A percentile compares a stretch with the other conserved stretches of the same genome.
Evolutionary conservation across 768 basidiomycete species (phyloP).

Genomic region (Leccinum boreale): DNA sequence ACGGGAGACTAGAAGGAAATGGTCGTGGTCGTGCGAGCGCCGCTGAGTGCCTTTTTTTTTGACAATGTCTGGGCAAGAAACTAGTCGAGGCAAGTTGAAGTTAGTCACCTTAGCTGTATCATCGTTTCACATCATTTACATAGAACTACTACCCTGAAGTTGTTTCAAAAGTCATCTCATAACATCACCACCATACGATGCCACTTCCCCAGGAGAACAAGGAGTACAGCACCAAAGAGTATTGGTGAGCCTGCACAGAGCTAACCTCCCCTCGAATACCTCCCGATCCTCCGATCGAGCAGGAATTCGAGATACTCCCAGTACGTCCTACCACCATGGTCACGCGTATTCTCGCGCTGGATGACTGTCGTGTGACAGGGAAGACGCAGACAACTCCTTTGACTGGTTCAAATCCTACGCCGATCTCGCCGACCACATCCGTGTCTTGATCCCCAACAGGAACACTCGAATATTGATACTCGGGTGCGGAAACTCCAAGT

Average conservation of each 20-base stretch:
- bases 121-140: no score
- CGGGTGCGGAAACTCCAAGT: slow-evolving; percentile 79
- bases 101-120: no score
- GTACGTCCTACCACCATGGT: slow-evolving; percentile 37
- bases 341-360: background rate
- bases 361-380: slow-evolving; percentile 38
- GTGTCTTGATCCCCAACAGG: slow-evolving; percentile 60
- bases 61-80: no score
- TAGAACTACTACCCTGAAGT: no score
- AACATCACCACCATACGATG: slow-evolving; percentile 11
- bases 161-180: background rate
- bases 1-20: no score
- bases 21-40: no score
- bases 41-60: no score
- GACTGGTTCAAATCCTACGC: slow-evolving; percentile 88
- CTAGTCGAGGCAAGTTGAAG: no score
- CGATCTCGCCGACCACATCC: slow-evolving; percentile 63
- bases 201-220: slow-evolving; percentile 61
- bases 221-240: slow-evolving; percentile 63
- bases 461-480: slow-evolving; percentile 68
- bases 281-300: slow-evolving; percentile 3
- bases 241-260: slow-evolving; percentile 49
- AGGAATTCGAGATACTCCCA: slow-evolving; percentile 72
- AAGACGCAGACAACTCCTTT: slow-evolving; percentile 55
- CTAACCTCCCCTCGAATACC: background rate